Base-by-base conservation (phyloP, 306 rosid species). In the Corylus avellana region DNA sequence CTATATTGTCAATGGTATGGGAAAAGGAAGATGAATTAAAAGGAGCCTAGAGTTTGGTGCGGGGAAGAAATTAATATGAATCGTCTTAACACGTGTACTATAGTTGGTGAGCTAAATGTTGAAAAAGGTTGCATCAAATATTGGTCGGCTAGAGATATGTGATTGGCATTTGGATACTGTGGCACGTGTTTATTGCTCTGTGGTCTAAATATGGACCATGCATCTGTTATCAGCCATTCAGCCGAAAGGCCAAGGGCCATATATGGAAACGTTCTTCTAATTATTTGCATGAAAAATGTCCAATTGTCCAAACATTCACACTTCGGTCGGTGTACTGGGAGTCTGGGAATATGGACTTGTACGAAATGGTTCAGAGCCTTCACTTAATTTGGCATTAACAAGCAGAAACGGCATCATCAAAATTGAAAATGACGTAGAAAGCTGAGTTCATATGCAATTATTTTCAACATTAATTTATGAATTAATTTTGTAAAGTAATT, bases 41-140 rank as follows among this genome's bases (percentile, higher is more conserved):
- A 64, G 54, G 70, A 35, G 75, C 57, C 14, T 81, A 48, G 81
- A 68, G 86, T 73, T 78, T 20, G 14, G 68, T n/a, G 55, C 37
- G 76, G 75, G 70, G 72, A 78, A 83, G 81, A 77, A 77, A 42
- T 42, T 59, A 37, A 11, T 12, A 37, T 49, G 13, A 61, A 27
- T 22, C 56, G 73, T 69, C 63, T 22, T 68, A 75, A 82, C 86
- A 90, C 87, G 88, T 89, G 82, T 73, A 66, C 5, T 42, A 39
- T 16, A 87, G 96, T 92, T 35, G 98, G 88, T 92, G 97, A 94
- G 79, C 98, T 88, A 92, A 72, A 72, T 35, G 67, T 94, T 88
- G 97, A 92, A 88, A 90, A 89, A 29, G 20, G 42, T 53, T 47
- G 81, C 17, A 53, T 49, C 37, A 39, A 80, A 84, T 66, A 82